Evolutionary conservation across 495 filamentous ascomycete species (phyloP), one percentile per base, ranked within the genome.

Genomic region (Cercophora newfieldiana): DNA sequence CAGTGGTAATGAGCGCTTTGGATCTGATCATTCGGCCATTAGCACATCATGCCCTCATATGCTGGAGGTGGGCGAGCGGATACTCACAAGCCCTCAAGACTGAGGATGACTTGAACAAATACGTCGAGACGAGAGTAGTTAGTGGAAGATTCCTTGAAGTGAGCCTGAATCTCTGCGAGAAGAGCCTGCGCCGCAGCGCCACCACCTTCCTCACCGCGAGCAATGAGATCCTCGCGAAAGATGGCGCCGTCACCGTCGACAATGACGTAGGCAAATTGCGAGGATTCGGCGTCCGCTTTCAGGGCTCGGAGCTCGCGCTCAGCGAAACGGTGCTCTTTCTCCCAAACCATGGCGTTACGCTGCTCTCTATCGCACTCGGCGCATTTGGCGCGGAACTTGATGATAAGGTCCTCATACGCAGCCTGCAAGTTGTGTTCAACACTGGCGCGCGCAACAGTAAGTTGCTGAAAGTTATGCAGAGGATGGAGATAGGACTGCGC

Each of bases 201-300:
- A 29, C 75, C 75, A 16, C 75, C 75, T 8, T 77, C 73, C 14
- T 71, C 74, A 25, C 75, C 75, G 16, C 63, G 49, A 26, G 65
- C 67, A 24, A 76, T 67, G 48, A 76, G 62, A 19, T 72, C 69
- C 2, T 75, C 74, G 7, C 55, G 65, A 55, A 77, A 77, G 21
- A 76, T 55, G 10, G 72, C 72, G 0, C 75, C 75, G 30, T 76
- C 74, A 48, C 75, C 75, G 30, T 77, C 75, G 30, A 77, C 69
- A 16, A 77, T 63, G 24, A 72, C 71, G 60, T 71, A 74, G 3
- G 66, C 75, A 28, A 75, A 76, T 0, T 66, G 53, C 4, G 59
- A 60, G 14, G 72, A 66, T 69, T 74, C 72, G 18, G 56, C 67
- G 24, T 58, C 59, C 12, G 67, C 47, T 31, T 65, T 69, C 50